Evolutionary conservation across 257 asterid species (phyloP).

Genomic region (Gardenia jasminoides): DNA sequence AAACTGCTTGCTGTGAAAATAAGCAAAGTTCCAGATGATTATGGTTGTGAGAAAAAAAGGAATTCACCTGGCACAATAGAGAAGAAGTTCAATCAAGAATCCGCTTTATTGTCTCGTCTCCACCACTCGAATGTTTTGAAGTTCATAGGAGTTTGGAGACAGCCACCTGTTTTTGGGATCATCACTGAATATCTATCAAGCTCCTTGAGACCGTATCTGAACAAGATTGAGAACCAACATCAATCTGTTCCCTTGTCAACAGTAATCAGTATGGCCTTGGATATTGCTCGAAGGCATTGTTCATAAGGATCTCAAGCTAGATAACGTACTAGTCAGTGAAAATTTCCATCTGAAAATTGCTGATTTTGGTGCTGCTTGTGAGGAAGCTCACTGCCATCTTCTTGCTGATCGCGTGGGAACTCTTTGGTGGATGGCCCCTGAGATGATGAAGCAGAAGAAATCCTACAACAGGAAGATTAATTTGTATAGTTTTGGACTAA

Average conservation of each 20-base stretch:
- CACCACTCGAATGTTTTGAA: constrained; percentile 70
- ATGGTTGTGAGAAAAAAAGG: constrained; percentile 34
- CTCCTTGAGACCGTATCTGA: constrained; percentile 67
- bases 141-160: constrained; percentile 75
- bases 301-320: constrained; percentile 89
- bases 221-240: constrained; percentile 79
- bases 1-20: constrained; percentile 86
- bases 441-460: constrained; percentile 70
- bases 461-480: constrained; percentile 74
- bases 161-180: constrained; percentile 74
- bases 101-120: constrained; percentile 54
- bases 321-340: constrained; percentile 70
- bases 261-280: constrained; percentile 63
- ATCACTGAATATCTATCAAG: constrained; percentile 78
- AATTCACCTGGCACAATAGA: constrained; percentile 35
- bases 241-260: constrained; percentile 63
- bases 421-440: constrained; percentile 98
- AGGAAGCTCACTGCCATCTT: constrained; percentile 61
- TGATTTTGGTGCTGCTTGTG: constrained; percentile 82
- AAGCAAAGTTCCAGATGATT: constrained; percentile 59
- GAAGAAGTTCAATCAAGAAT: constrained; percentile 64
- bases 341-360: constrained; percentile 85
- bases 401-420: constrained; percentile 72
- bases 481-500: constrained; percentile 82
- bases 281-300: constrained; percentile 81